Base-by-base conservation (phyloP, 495 filamentous ascomycete genomes). In the Aspergillus haitiensis region DNA sequence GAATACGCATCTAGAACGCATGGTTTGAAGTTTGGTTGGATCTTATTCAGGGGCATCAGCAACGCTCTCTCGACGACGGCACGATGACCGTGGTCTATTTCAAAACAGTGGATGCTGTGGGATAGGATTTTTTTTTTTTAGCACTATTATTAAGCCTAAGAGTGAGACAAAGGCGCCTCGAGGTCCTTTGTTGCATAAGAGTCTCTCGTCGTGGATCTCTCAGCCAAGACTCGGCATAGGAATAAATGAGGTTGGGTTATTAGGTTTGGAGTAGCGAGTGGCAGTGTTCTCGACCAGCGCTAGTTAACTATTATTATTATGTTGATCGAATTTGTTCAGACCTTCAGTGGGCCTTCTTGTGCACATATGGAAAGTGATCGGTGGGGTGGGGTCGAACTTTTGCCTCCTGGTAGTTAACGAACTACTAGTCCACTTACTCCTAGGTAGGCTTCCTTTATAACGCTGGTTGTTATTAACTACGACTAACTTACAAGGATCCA, bases 201-300 rank as follows among this genome's bases (percentile, higher is more conserved):
- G 15, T 6, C 9, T 21, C n/a, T 47, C 16, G n/a, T 47, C 44
- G 7, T 47, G 52, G 47, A 46, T 39, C 53, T 57, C 59, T 55
- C 12, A 16, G 56, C 61, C 56, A 63, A 63, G 61, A 56, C 47
- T 59, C n/a, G 34, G 16, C 4, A 37, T 34, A 58, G 55, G 55
- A 47, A 45, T 48, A 40, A 47, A 37, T 51, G 42, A 46, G 27
- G 52, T 48, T 48, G 48, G 15, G 32, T 47, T 45, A 37, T 51
- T 39, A 44, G 55, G 46, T 31, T 35, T 42, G 15, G 12, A 52
- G 39, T 33, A 49, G 45, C 37, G 45, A 56, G 33, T 18, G 45
- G 45, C n/a, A 40, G 6, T 36, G 55, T 31, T 51, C 55, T 42
- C 46, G 49, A 47, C 44, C 15, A 18, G 44, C 16, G 16, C 9